Evolutionary conservation across 805 yeast genomes (phyloP).

Genomic region (Yarrowia bubula): DNA sequence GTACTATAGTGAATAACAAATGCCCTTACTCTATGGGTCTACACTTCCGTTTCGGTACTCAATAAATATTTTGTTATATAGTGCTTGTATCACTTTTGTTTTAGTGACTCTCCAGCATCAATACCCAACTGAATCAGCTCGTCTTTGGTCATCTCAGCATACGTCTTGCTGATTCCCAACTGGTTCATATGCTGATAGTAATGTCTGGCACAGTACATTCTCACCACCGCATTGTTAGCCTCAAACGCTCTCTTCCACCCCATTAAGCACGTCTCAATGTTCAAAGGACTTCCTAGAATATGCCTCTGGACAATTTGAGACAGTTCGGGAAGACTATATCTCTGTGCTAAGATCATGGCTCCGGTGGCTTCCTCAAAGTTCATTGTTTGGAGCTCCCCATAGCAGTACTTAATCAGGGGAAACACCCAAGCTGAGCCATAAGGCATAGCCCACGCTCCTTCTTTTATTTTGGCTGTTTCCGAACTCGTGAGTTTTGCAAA

Average conservation of each 20-base stretch:
- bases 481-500: conserved; percentile 9
- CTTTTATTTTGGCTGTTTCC: conserved; percentile 4
- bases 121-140: conserved; percentile 1
- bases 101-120: conserved; percentile 1
- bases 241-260: conserved; percentile 11
- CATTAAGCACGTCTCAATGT: neutral
- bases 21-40: no score
- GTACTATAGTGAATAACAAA: no score
- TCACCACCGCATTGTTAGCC: neutral
- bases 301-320: neutral
- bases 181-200: conserved; percentile 2
- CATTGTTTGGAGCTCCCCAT: conserved; percentile 13
- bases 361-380: conserved; percentile 1
- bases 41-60: no score
- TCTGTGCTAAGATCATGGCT: neutral
- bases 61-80: no score
- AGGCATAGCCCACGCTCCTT: conserved; percentile 11
- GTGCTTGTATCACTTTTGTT: neutral
- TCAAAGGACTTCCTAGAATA: neutral
- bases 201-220: conserved; percentile 9
- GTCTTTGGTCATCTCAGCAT: neutral
- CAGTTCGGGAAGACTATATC: conserved; percentile 1
- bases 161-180: neutral
- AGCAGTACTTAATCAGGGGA: conserved; percentile 9
- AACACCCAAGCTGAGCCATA: neutral